A percentile compares a stretch with the other conserved stretches of the same genome.
Evolutionary conservation across 2,329 filamentous ascomycete genomes (phyloP).

Genomic region (Zarea fungicola): DNA sequence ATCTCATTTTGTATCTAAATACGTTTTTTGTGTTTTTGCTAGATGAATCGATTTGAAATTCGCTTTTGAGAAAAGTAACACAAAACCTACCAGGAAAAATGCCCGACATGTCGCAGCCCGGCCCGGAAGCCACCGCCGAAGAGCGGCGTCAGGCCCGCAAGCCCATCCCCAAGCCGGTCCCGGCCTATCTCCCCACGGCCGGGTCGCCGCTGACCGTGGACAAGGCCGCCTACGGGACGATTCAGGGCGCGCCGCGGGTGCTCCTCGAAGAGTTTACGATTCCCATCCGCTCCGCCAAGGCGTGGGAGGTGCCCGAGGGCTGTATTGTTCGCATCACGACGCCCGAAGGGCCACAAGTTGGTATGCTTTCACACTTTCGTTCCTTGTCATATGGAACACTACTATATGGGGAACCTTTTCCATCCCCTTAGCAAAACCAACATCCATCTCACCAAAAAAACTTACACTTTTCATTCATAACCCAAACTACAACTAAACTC

Average conservation of each 20-base stretch:
- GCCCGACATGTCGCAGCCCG: slow-evolving; percentile 7
- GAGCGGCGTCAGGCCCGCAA: slow-evolving; percentile 38
- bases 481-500: no score
- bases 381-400: no score
- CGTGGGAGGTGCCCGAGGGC: slow-evolving; percentile 66
- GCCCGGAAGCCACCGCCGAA: slow-evolving; percentile 19
- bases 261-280: slow-evolving; percentile 53
- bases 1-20: no score
- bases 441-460: no score
- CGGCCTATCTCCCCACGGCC: slow-evolving; percentile 41
- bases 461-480: no score
- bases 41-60: no score
- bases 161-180: slow-evolving; percentile 42
- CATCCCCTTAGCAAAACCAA: no score
- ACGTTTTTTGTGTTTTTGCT: no score
- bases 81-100: no score
- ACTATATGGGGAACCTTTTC: no score
- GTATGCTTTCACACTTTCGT: slow-evolving; percentile 29
- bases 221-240: slow-evolving; percentile 51
- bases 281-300: slow-evolving; percentile 67
- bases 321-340: slow-evolving; percentile 69
- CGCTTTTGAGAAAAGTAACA: no score
- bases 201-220: slow-evolving; percentile 42
- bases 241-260: slow-evolving; percentile 45
- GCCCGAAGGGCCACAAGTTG: slow-evolving; percentile 71